A percentile compares a stretch with the other conserved stretches of the same genome.
phyloP scores from a whole-genome alignment of 176 grass and related monocot species.

The Avena sativa region DNA sequence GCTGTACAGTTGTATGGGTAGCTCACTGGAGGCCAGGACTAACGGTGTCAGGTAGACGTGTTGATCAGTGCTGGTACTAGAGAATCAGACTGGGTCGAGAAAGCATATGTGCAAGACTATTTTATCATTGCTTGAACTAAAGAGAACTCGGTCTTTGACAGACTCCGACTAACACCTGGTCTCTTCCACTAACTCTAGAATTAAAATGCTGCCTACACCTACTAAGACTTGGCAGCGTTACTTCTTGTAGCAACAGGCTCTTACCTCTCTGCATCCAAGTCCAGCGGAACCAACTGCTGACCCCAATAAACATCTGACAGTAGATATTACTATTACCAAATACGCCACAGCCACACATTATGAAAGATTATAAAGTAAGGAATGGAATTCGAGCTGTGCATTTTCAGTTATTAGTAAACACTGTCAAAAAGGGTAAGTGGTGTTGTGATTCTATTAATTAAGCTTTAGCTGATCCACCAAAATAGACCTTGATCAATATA shows the following conservation, averaged over 20 bases:
- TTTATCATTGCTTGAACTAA: conserved; percentile 9
- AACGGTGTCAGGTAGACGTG: neutral
- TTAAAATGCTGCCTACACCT: neutral
- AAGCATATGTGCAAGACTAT: neutral
- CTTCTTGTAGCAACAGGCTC: neutral
- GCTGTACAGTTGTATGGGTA: conserved; percentile 13
- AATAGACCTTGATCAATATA: neutral
- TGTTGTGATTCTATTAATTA: neutral
- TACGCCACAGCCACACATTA: neutral
- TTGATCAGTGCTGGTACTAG: neutral
- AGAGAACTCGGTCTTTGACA: neutral
- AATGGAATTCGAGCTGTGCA: neutral
- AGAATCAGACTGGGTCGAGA: neutral
- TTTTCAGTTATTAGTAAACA: conserved; percentile 6
- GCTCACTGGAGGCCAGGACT: neutral
- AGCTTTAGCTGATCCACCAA: conserved; percentile 22
- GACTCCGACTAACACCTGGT: neutral
- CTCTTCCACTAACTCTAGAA: neutral
- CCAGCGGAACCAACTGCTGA: neutral
- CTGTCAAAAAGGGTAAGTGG: conserved; percentile 13
- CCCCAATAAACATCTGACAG: neutral
- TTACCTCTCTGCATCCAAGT: conserved; percentile 2
- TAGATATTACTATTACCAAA: conserved; percentile 24
- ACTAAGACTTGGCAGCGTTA: neutral
- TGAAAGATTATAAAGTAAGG: neutral